A percentile compares a stretch with the other conserved stretches of the same genome.
These are phyloP conservation scores for Erythrophleum ivorense DNA, from an alignment of 331 rosid species.

Conservation along the genomic window DNA sequence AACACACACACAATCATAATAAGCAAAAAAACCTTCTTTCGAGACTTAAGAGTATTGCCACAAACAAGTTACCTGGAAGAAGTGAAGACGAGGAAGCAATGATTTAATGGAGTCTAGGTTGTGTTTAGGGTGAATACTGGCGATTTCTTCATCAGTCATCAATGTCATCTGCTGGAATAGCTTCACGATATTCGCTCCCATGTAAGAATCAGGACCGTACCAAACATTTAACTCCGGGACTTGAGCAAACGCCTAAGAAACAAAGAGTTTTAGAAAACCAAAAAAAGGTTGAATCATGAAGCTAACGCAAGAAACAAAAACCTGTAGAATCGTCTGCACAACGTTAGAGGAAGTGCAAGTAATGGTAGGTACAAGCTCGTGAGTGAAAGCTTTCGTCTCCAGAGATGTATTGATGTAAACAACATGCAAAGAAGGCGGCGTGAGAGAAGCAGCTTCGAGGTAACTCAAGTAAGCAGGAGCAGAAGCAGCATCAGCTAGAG, in stretches of 20 bases:
- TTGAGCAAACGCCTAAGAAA: neutral
- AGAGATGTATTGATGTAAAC: conserved; percentile 81
- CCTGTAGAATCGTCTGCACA: conserved; percentile 70
- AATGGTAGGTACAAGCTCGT: conserved; percentile 84
- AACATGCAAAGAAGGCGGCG: conserved; percentile 79
- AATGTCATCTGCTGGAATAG: conserved; percentile 76
- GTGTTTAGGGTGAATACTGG: conserved; percentile 75
- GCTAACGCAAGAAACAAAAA: conserved; percentile 20
- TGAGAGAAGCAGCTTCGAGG: conserved; percentile 73
- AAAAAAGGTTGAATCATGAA: neutral
- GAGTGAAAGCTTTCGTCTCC: conserved; percentile 75
- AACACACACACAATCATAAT: conserved; percentile 15
- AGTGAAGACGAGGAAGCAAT: conserved; percentile 71
- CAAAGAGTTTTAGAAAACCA: neutral
- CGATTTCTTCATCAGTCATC: conserved; percentile 82
- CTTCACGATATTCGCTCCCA: conserved; percentile 91
- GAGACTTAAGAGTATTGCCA: conserved; percentile 47
- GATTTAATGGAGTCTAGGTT: conserved; percentile 65
- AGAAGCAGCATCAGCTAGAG: conserved; percentile 94
- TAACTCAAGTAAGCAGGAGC: conserved; percentile 73
- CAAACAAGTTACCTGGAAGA: conserved; percentile 72
- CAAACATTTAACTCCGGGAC: conserved; percentile 50
- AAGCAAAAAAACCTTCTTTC: neutral
- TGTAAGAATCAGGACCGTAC: conserved; percentile 96
- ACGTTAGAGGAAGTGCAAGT: conserved; percentile 77